Percentiles rank a stretch among this genome's conserved stretches.
Evolutionary conservation across 352 stramenopile genomes (phyloP).

Genomic region (Pythium utonaiense): DNA sequence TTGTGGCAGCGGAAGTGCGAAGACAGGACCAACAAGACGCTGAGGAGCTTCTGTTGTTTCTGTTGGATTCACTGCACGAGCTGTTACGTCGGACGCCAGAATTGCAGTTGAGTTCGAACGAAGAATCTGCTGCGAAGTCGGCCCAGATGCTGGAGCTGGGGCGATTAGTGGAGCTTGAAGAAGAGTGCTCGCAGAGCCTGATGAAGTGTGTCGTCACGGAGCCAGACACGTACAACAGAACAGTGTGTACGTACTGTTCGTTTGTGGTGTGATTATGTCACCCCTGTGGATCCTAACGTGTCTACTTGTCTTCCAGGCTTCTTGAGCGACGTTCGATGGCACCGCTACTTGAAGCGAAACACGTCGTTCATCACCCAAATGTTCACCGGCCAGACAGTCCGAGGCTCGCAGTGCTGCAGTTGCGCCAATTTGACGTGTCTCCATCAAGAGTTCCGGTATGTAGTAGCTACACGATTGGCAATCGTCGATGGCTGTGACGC

Average conservation of each 20-base stretch:
- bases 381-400: conserved; percentile 74
- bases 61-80: conserved; percentile 68
- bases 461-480: too few species aligned
- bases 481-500: too few species aligned
- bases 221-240: conserved; percentile 51
- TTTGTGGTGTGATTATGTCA: too few species aligned
- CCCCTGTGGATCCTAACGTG: neutral
- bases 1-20: conserved; percentile 30
- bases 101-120: neutral
- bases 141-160: conserved; percentile 5
- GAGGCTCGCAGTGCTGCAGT: conserved; percentile 70
- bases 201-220: conserved; percentile 30
- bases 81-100: conserved; percentile 25
- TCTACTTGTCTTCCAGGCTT: conserved; percentile 28
- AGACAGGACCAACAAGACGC: conserved; percentile 80
- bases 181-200: conserved; percentile 23
- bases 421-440: conserved; percentile 68
- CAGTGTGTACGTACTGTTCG: conserved; percentile 45
- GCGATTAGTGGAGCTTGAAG: conserved; percentile 27
- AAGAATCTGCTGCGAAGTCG: neutral
- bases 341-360: conserved; percentile 52
- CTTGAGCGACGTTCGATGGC: conserved; percentile 58
- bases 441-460: conserved; percentile 59
- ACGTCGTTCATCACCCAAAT: conserved; percentile 63
- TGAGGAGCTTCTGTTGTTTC: conserved; percentile 71